Percentiles rank a stretch among this genome's conserved stretches.
Conservation (phyloP, 805 yeast species). For the Tetrapisispora taiwanensis region DNA sequence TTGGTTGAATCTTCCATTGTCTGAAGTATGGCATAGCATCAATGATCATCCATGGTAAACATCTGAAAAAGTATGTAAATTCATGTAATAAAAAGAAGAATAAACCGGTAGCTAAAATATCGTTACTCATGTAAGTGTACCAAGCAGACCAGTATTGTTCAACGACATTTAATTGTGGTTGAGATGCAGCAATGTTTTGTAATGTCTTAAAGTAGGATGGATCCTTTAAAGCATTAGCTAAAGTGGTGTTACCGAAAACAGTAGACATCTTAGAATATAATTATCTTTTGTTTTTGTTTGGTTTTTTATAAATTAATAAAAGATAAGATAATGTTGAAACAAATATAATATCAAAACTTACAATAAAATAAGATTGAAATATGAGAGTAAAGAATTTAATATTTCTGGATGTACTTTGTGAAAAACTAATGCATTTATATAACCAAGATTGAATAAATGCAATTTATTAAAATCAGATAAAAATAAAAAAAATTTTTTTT, state of each 20-base stretch:
- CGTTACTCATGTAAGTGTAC: constrained; percentile 78
- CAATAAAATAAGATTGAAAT: too few species aligned
- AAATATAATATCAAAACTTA: too few species aligned
- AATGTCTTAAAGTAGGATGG: constrained; percentile 29
- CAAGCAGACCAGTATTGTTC: constrained; percentile 85
- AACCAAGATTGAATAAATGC: too few species aligned
- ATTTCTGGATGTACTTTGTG: not conserved
- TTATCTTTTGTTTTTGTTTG: not conserved
- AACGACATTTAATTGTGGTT: constrained; percentile 38
- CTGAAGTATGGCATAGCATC: constrained; percentile 80
- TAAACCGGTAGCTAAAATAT: constrained; percentile 83
- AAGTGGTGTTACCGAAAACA: constrained; percentile 27
- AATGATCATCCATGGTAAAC: constrained; percentile 84
- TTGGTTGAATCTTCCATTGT: constrained; percentile 81
- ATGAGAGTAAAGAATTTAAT: not conserved
- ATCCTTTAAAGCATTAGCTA: constrained; percentile 20
- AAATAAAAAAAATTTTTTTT: too few species aligned
- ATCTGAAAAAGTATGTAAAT: constrained; percentile 80
- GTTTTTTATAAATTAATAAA: too few species aligned
- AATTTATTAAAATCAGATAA: too few species aligned
- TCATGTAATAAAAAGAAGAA: constrained; percentile 79
- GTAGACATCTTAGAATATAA: constrained; percentile 21
- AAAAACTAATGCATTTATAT: not conserved
- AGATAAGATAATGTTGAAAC: too few species aligned
- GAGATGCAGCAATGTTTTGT: constrained; percentile 29